A percentile compares a stretch with the other conserved stretches of the same genome.
phyloP scores from a whole-genome alignment of 352 stramenopile species.

The Globisporangium echinulatum region DNA sequence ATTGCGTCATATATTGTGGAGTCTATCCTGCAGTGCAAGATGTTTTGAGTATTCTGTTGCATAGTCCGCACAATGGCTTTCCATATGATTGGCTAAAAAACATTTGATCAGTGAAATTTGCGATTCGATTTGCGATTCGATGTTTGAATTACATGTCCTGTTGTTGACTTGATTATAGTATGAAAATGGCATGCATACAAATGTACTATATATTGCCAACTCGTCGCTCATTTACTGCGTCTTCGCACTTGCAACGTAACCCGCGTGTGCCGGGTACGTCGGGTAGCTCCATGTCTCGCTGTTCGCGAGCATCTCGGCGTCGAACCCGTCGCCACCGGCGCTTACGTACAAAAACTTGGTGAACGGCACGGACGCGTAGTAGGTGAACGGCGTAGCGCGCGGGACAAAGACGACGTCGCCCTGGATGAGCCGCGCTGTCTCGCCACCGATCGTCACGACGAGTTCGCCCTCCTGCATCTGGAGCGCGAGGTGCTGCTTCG shows the following conservation, averaged over 20 bases:
- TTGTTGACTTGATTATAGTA: too few relatives aligned
- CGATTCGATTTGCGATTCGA: too few relatives aligned
- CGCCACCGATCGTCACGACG: conserved; percentile 25
- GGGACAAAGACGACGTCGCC: conserved; percentile 45
- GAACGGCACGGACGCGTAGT: conserved; percentile 39
- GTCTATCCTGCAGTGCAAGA: too few relatives aligned
- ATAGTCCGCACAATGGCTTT: too few relatives aligned
- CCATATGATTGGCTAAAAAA: too few relatives aligned
- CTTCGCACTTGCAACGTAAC: conserved; percentile 16
- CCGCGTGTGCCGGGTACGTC: conserved; percentile 34
- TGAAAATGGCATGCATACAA: too few relatives aligned
- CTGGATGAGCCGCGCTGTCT: conserved; percentile 38
- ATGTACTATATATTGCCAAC: not conserved
- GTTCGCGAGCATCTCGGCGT: conserved; percentile 36
- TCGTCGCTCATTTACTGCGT: not conserved
- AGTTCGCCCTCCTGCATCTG: conserved; percentile 47
- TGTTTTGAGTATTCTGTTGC: too few relatives aligned
- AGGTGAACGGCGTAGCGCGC: conserved; percentile 34
- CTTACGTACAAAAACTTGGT: conserved; percentile 59
- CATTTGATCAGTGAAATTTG: too few relatives aligned
- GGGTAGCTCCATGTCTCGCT: conserved; percentile 39
- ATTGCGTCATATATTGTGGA: too few relatives aligned
- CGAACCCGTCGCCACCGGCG: conserved; percentile 34
- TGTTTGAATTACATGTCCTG: too few relatives aligned
- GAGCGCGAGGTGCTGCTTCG: conserved; percentile 41